phyloP scores from a whole-genome alignment of 2,329 filamentous ascomycete genomes.

The Pseudocercospora vitis region DNA sequence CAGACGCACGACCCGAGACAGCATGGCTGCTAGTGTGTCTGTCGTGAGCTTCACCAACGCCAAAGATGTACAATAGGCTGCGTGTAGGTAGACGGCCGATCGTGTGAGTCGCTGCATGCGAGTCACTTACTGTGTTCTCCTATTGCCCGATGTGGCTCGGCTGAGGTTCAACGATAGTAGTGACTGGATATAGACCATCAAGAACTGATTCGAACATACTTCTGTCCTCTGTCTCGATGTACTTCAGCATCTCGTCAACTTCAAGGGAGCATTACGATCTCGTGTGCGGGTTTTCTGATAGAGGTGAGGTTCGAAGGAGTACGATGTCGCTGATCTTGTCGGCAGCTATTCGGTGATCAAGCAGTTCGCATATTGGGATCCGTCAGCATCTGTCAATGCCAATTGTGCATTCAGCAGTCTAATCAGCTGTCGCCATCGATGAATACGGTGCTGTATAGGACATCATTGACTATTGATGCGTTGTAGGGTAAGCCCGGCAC shows the following conservation, averaged over 20 bases:
- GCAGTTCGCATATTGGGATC: conserved; percentile 3
- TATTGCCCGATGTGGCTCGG: background rate
- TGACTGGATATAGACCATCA: too few relatives aligned
- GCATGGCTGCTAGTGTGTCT: background rate
- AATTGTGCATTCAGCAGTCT: background rate
- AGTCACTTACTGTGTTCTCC: background rate
- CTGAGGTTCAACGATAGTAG: background rate
- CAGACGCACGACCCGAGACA: background rate
- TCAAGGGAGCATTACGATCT: too few relatives aligned
- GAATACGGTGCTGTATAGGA: background rate
- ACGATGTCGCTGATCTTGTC: background rate
- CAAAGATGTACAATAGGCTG: background rate
- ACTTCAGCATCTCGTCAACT: too few relatives aligned
- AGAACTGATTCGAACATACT: background rate
- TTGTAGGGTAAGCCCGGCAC: background rate
- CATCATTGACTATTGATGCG: background rate
- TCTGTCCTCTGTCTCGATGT: background rate
- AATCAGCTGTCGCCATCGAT: background rate
- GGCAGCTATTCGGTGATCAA: background rate
- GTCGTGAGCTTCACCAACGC: background rate
- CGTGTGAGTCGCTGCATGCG: too few relatives aligned
- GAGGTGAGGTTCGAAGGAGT: background rate
- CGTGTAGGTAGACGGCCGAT: too few relatives aligned
- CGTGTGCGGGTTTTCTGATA: background rate
- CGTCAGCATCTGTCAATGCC: background rate